phyloP scores from a whole-genome alignment of 129 eudicot genomes.

The Cynara cardunculus region DNA sequence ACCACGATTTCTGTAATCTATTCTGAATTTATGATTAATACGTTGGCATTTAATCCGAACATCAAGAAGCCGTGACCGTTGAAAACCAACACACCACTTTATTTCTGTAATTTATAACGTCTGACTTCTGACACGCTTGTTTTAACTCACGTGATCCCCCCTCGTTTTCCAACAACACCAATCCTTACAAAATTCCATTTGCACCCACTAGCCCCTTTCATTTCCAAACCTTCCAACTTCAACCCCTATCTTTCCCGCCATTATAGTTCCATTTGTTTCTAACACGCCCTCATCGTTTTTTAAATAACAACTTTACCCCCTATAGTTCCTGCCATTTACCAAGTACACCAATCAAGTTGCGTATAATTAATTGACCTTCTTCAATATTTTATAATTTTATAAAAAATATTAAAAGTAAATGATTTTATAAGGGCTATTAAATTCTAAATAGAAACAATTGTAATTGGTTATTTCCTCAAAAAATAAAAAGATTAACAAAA shows the following conservation, averaged over 20 bases:
- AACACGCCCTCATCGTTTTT: not conserved
- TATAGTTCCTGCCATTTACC: not conserved
- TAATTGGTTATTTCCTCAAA: not conserved
- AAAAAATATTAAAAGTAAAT: too few relatives aligned
- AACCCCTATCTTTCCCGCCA: slow-evolving; percentile 28
- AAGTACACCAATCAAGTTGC: not conserved
- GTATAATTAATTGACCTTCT: not conserved
- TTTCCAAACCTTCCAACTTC: slow-evolving; percentile 1
- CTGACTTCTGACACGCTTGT: slow-evolving; percentile 31
- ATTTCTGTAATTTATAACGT: slow-evolving; percentile 4
- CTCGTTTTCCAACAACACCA: slow-evolving; percentile 14
- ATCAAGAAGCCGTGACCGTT: slow-evolving; percentile 41
- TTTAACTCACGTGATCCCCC: slow-evolving; percentile 34
- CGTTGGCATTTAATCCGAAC: slow-evolving; percentile 27
- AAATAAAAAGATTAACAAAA: too few relatives aligned
- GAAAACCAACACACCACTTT: slow-evolving; percentile 28
- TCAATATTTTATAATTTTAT: not conserved
- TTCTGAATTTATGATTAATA: not conserved
- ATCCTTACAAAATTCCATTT: not conserved
- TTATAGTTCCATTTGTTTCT: not conserved
- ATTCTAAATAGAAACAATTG: not conserved
- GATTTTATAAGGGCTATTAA: not conserved
- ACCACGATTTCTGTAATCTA: not conserved
- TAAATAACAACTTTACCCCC: not conserved
- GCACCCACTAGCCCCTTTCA: not conserved